Base-by-base conservation (phyloP, 1,284 basidiomycete species). In the Athelia psychrophila region DNA sequence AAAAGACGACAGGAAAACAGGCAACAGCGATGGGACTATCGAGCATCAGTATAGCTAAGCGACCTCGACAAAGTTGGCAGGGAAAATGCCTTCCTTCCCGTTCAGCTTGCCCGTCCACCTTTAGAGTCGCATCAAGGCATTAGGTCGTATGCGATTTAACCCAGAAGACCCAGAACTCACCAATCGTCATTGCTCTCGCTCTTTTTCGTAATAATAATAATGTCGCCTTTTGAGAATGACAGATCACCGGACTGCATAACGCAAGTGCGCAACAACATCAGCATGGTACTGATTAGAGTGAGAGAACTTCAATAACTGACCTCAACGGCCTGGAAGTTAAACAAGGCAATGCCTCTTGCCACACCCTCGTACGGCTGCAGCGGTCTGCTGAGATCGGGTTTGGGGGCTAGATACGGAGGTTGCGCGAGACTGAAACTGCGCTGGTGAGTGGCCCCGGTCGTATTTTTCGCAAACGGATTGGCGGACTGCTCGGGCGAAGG, bases 221-320 rank as follows among this genome's bases (percentile, higher is more conserved):
- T 79, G 56, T 95, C 86, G 1, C 92, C 92, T 66, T 88, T 92
- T n/a, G 72, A 77, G 65, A 97, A 91, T 1, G 88, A 86, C 40
- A 97, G 66, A 69, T 97, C 94, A 2, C 90, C 93, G 12, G 74
- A 60, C 86, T 92, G 55, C 23, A n/a, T 22, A 53, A 51, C 51
- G 48, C 45, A 36, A 32, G 44, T 56, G 3, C 51, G 56, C 42
- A 52, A 54, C 40, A 52, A 38, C 25, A 35, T 24, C 18, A 20
- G 47, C 24, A 30, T n/a, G 32, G 51, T 18, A 36, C 49, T 13
- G 19, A 51, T 45, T 16, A 46, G 45, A 16, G 35, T 36, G 24
- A 25, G 44, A 25, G n/a, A 45, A 47, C 35, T 22, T 44, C 32
- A 38, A 53, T 15, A 32, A 62, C 73, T 47, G 58, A 85, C 80